Conservation (phyloP, 768 basidiomycete species). For the Panaeolus cyanescens region DNA sequence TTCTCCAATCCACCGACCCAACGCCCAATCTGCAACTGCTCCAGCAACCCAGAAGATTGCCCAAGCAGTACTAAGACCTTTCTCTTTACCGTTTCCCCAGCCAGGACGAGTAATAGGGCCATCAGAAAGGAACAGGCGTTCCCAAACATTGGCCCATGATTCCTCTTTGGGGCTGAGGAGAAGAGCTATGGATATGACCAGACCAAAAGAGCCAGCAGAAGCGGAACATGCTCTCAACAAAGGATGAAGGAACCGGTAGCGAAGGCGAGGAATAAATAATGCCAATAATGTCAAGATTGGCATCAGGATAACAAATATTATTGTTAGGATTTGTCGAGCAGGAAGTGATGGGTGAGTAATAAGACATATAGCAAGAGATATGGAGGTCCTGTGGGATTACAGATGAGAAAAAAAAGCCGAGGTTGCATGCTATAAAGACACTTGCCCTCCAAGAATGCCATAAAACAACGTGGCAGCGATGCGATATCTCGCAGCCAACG, state of each 20-base stretch:
- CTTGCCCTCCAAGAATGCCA: conserved; percentile 59
- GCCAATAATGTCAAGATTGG: conserved; percentile 37
- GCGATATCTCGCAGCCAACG: conserved; percentile 58
- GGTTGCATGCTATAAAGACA: conserved; percentile 6
- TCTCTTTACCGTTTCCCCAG: conserved; percentile 60
- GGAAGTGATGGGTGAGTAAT: conserved; percentile 55
- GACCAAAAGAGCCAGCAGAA: conserved; percentile 58
- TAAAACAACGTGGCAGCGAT: conserved; percentile 49
- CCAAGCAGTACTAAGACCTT: conserved; percentile 59
- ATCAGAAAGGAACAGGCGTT: conserved; percentile 55
- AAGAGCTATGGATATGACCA: conserved; percentile 54
- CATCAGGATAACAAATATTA: conserved; percentile 33
- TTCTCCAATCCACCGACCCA: conserved; percentile 57
- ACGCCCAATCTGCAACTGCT: conserved; percentile 53
- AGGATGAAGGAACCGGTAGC: conserved; percentile 40
- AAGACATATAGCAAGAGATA: conserved; percentile 53
- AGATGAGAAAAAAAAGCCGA: background rate
- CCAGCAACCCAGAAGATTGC: conserved; percentile 53
- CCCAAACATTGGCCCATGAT: conserved; percentile 64
- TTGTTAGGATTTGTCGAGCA: conserved; percentile 45
- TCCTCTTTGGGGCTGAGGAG: conserved; percentile 44
- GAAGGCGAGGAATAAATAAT: conserved; percentile 47
- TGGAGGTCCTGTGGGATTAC: conserved; percentile 34
- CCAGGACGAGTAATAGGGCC: conserved; percentile 26
- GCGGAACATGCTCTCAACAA: conserved; percentile 53